Evolutionary conservation across 345 rosid species (phyloP).

Genomic region (Moringa oleifera): DNA sequence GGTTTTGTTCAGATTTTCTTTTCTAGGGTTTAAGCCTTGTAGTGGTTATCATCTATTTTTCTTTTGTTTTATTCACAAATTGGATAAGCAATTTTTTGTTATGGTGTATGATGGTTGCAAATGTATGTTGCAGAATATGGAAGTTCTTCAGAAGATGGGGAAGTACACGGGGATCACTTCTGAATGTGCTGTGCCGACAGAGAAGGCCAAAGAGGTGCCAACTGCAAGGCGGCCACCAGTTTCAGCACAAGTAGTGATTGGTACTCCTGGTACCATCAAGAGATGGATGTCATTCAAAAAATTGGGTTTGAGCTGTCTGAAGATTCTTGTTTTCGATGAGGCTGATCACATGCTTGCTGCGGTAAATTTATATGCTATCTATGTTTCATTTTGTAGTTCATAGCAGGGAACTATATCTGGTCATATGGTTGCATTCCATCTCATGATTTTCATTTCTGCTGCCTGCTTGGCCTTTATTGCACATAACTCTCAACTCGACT

Average conservation of each 20-base stretch:
- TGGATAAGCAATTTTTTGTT: too few species aligned
- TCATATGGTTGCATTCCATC: too few species aligned
- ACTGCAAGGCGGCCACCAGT: slow-evolving; percentile 37
- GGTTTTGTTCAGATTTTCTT: too few species aligned
- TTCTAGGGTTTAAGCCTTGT: too few species aligned
- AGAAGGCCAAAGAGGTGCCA: slow-evolving; percentile 30
- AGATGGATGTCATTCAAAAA: slow-evolving; percentile 65
- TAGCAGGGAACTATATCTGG: not conserved
- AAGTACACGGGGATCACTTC: slow-evolving; percentile 76
- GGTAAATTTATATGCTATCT: slow-evolving; percentile 32
- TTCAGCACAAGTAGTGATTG: slow-evolving; percentile 77
- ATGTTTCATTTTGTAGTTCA: not conserved
- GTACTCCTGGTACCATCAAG: slow-evolving; percentile 93
- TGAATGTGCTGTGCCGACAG: slow-evolving; percentile 70
- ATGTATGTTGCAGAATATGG: slow-evolving; percentile 58
- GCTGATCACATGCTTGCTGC: slow-evolving; percentile 97
- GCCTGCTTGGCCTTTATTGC: too few species aligned
- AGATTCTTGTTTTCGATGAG: slow-evolving; percentile 93
- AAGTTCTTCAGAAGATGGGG: slow-evolving; percentile 91
- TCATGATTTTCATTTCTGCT: too few species aligned
- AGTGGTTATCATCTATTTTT: too few species aligned
- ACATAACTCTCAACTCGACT: too few species aligned
- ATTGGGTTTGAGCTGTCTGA: slow-evolving; percentile 41
- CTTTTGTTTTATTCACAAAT: too few species aligned
- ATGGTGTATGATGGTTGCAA: not conserved